A percentile compares a stretch with the other conserved stretches of the same genome.
Evolutionary conservation across 129 eudicot species (phyloP).

Genomic region (Calendula officinalis): DNA sequence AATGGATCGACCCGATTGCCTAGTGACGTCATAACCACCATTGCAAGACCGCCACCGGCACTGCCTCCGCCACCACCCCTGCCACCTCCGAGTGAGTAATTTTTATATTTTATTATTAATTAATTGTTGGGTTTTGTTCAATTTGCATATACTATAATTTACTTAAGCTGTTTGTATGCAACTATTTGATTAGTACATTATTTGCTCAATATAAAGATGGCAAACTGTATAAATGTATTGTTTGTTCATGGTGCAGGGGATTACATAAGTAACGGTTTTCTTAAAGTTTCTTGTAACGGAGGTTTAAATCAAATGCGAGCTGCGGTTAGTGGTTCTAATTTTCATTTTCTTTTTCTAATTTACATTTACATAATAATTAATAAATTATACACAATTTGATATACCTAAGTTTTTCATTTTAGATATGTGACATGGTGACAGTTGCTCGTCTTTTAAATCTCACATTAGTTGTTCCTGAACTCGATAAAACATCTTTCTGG

Average conservation of each 20-base stretch:
- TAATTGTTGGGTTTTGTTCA: conserved; percentile 8
- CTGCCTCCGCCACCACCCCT: conserved; percentile 39
- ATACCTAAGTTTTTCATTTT: conserved; percentile 23
- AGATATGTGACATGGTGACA: conserved; percentile 99
- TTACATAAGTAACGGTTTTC: conserved; percentile 87
- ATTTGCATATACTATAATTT: not conserved
- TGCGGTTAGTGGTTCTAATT: conserved; percentile 59
- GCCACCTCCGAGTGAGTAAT: conserved; percentile 67
- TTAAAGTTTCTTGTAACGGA: conserved; percentile 88
- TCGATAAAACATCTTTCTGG: conserved; percentile 97
- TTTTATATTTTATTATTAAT: not conserved
- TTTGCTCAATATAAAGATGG: no score
- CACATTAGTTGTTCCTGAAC: conserved; percentile 96
- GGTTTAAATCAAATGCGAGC: conserved; percentile 99
- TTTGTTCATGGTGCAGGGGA: conserved; percentile 57
- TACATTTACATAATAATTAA: conserved; percentile 1
- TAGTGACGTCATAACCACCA: conserved; percentile 23
- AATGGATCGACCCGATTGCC: conserved; percentile 33
- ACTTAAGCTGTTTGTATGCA: not conserved
- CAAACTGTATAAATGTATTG: no score
- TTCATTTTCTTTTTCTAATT: conserved; percentile 5
- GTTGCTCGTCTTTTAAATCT: conserved; percentile 91
- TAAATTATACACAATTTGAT: conserved; percentile 12
- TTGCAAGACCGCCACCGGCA: conserved; percentile 36
- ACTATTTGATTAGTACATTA: not conserved